phyloP scores from a whole-genome alignment of 1,284 basidiomycete genomes.

The Rhizoctonia solani region DNA sequence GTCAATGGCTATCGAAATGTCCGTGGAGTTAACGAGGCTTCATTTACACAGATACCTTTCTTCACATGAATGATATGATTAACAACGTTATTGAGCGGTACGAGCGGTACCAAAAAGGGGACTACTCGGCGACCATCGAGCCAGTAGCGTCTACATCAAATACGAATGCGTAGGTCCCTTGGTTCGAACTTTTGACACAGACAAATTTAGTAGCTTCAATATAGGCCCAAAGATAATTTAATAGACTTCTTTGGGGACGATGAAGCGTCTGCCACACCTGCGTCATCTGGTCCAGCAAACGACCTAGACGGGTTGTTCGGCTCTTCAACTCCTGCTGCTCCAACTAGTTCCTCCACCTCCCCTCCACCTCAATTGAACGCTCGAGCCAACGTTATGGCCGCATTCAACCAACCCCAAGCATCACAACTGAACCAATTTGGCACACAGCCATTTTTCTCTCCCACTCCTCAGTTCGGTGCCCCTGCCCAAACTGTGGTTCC shows the following conservation, averaged over 20 bases:
- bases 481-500: slow-evolving; percentile 37
- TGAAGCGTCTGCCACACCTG: slow-evolving; percentile 40
- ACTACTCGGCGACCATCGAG: slow-evolving; percentile 69
- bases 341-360: background rate
- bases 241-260: slow-evolving; percentile 71
- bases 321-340: slow-evolving; percentile 24
- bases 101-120: slow-evolving; percentile 89
- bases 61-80: slow-evolving; percentile 97
- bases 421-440: slow-evolving; percentile 38
- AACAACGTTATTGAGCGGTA: slow-evolving; percentile 90
- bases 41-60: slow-evolving; percentile 71
- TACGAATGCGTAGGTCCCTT: slow-evolving; percentile 40
- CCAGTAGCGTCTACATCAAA: slow-evolving; percentile 61
- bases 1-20: background rate
- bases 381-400: slow-evolving; percentile 35
- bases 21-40: background rate
- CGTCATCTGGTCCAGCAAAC: slow-evolving; percentile 46
- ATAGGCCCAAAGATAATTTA: slow-evolving; percentile 52
- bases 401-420: slow-evolving; percentile 37
- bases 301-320: slow-evolving; percentile 66
- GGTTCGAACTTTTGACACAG: background rate
- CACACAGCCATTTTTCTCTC: slow-evolving; percentile 14
- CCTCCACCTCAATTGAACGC: background rate
- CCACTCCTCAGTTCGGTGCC: slow-evolving; percentile 6
- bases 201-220: slow-evolving; percentile 42